Evolutionary conservation across 2,329 filamentous ascomycete species (phyloP).

Genomic region (Sclerotinia borealis): DNA sequence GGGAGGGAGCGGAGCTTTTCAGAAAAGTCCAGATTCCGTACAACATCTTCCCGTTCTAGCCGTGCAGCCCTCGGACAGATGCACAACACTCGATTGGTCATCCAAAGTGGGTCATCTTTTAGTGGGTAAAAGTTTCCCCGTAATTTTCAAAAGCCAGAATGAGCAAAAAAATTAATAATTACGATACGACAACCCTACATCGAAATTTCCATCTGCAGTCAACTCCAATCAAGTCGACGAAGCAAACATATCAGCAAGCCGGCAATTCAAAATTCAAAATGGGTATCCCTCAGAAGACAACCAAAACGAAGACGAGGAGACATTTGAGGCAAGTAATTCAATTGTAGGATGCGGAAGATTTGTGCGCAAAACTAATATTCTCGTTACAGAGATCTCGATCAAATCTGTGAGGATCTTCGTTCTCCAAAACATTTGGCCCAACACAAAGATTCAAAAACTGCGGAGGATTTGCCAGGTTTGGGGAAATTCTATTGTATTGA

Average conservation of each 20-base stretch:
- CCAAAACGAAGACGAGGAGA: slow-evolving; percentile 69
- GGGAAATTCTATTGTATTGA: slow-evolving; percentile 84
- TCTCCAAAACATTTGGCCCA: slow-evolving; percentile 74
- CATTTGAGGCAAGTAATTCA: slow-evolving; percentile 50
- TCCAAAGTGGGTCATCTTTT: neutral
- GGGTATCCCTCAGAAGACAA: slow-evolving; percentile 61
- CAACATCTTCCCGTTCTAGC: neutral
- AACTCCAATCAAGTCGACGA: neutral
- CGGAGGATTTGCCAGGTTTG: slow-evolving; percentile 82
- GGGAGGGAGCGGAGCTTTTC: neutral
- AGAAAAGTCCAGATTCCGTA: neutral
- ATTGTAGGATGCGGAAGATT: neutral
- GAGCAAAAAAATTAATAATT: neutral
- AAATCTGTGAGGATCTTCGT: slow-evolving; percentile 76
- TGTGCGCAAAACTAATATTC: slow-evolving; percentile 4
- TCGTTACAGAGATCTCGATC: slow-evolving; percentile 73
- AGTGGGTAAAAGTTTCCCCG: neutral
- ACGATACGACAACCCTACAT: neutral
- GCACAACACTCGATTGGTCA: neutral
- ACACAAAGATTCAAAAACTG: slow-evolving; percentile 70
- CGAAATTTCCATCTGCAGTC: neutral
- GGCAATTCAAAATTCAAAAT: slow-evolving; percentile 47
- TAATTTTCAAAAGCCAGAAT: neutral
- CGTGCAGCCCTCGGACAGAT: neutral
- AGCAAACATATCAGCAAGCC: neutral